Evolutionary conservation across 352 stramenopile genomes (phyloP).

Genomic region (Lagenidium giganteum): DNA sequence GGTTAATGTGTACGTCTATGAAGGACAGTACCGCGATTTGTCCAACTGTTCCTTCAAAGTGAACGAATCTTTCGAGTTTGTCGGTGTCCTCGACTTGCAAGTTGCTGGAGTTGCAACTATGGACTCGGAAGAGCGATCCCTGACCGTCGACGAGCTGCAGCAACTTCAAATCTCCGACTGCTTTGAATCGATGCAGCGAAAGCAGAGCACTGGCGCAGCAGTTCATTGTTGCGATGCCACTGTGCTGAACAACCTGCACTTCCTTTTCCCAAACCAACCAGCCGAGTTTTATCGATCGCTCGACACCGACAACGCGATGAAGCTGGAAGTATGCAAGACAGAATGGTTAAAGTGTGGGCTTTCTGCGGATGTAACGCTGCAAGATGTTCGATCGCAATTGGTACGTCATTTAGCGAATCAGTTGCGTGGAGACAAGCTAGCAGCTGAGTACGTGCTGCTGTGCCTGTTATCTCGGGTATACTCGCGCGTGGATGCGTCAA

Average conservation of each 20-base stretch:
- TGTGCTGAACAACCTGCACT: slow-evolving; percentile 29
- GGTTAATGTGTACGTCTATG: slow-evolving; percentile 72
- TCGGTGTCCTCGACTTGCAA: slow-evolving; percentile 65
- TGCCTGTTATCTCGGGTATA: slow-evolving; percentile 70
- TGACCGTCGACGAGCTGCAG: slow-evolving; percentile 26
- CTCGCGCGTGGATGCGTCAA: slow-evolving; percentile 49
- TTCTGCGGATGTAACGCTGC: too few relatives aligned
- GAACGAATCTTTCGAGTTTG: slow-evolving; percentile 82
- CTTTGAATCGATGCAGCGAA: slow-evolving; percentile 50
- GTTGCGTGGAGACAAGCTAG: slow-evolving; percentile 36
- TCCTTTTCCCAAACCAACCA: too few relatives aligned
- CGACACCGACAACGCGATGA: too few relatives aligned
- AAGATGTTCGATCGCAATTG: not conserved
- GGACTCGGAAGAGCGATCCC: slow-evolving; percentile 6
- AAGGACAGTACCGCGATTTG: slow-evolving; percentile 45
- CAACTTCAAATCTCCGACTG: slow-evolving; percentile 63
- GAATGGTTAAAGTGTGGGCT: too few relatives aligned
- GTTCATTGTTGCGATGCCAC: slow-evolving; percentile 60
- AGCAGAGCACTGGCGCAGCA: slow-evolving; percentile 39
- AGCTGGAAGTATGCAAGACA: too few relatives aligned
- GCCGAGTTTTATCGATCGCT: too few relatives aligned
- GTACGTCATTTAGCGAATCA: slow-evolving; percentile 26
- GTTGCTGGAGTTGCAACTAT: too few relatives aligned
- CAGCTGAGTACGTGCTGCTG: slow-evolving; percentile 73
- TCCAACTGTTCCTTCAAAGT: slow-evolving; percentile 62